Evolutionary conservation across 192 early-diverging fungal genomes (phyloP).

Genomic region (Kickxella alabastrina): DNA sequence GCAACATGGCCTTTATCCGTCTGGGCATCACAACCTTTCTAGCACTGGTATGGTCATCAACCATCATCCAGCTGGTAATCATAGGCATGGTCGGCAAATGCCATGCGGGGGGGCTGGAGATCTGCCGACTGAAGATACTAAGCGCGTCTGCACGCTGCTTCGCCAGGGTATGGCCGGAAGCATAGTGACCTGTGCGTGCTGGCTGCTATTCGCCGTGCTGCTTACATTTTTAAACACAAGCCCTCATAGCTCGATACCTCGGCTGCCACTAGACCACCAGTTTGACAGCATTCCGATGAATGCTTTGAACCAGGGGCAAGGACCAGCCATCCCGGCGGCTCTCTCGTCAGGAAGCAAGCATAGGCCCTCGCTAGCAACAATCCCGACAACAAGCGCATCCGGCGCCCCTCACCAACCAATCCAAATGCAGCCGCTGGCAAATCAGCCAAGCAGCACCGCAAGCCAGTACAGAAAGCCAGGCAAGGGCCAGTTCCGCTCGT

Average conservation of each 20-base stretch:
- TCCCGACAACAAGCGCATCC: too few relatives aligned
- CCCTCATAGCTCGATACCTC: background rate
- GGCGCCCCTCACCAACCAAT: background rate
- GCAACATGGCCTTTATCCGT: conserved; percentile 34
- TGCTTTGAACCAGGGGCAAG: background rate
- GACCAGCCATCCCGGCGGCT: background rate
- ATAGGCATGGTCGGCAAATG: conserved; percentile 31
- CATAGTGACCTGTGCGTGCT: conserved; percentile 21
- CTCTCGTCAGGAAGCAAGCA: background rate
- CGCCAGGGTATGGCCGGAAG: conserved; percentile 27
- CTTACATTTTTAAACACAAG: conserved; percentile 33
- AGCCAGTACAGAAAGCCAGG: too few relatives aligned
- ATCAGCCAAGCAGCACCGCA: background rate
- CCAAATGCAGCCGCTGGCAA: background rate
- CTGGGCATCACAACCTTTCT: conserved; percentile 13
- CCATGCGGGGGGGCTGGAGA: conserved; percentile 1
- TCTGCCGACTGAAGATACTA: conserved; percentile 1
- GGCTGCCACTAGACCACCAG: background rate
- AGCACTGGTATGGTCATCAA: conserved; percentile 26
- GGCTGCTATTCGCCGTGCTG: conserved; percentile 22
- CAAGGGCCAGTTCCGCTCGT: too few relatives aligned
- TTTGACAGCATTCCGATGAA: background rate
- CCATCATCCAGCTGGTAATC: conserved; percentile 22
- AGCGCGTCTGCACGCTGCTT: conserved; percentile 22
- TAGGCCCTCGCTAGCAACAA: background rate